Percentiles rank a stretch among this genome's conserved stretches.
phyloP scores from a whole-genome alignment of 1,284 basidiomycete genomes.

The Butyriboletus regius region DNA sequence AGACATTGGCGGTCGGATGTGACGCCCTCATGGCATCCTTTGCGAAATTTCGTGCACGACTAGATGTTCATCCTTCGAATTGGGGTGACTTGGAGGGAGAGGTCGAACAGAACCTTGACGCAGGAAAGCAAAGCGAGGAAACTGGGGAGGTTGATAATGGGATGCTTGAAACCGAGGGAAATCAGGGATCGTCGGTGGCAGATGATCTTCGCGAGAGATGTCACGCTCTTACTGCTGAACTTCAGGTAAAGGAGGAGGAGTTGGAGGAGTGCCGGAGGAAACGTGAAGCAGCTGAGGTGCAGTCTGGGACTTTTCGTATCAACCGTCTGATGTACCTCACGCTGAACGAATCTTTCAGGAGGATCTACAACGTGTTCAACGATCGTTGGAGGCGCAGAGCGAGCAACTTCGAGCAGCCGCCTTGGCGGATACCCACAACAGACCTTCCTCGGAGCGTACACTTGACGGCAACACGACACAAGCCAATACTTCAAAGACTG shows the following conservation, averaged over 20 bases:
- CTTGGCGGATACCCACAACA: slow-evolving; percentile 9
- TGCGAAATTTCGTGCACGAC: slow-evolving; percentile 27
- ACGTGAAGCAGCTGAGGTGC: slow-evolving; percentile 18
- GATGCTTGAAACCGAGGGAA: slow-evolving; percentile 4
- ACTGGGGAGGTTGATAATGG: slow-evolving; percentile 10
- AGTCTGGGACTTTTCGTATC: slow-evolving; percentile 2
- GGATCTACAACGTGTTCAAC: slow-evolving; percentile 16
- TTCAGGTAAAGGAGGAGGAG: slow-evolving; percentile 18
- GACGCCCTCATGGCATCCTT: slow-evolving; percentile 29
- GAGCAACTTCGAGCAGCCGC: slow-evolving; percentile 16
- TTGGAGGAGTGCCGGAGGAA: slow-evolving; percentile 18
- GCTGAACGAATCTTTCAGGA: slow-evolving; percentile 14
- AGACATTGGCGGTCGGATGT: slow-evolving; percentile 18
- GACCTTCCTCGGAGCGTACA: slow-evolving; percentile 1
- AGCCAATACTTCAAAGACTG: not conserved
- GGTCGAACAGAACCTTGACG: slow-evolving; percentile 23
- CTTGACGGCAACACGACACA: slow-evolving; percentile 7
- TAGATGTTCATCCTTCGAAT: slow-evolving; percentile 22
- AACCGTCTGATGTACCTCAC: slow-evolving; percentile 3
- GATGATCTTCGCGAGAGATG: slow-evolving; percentile 14
- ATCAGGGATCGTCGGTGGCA: slow-evolving; percentile 7
- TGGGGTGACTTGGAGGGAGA: slow-evolving; percentile 23
- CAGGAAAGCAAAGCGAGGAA: slow-evolving; percentile 15
- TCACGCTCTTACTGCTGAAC: slow-evolving; percentile 16
- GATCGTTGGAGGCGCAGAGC: slow-evolving; percentile 14